Evolutionary conservation across 2,329 filamentous ascomycete genomes (phyloP).

Genomic region (Nemania diffusa): DNA sequence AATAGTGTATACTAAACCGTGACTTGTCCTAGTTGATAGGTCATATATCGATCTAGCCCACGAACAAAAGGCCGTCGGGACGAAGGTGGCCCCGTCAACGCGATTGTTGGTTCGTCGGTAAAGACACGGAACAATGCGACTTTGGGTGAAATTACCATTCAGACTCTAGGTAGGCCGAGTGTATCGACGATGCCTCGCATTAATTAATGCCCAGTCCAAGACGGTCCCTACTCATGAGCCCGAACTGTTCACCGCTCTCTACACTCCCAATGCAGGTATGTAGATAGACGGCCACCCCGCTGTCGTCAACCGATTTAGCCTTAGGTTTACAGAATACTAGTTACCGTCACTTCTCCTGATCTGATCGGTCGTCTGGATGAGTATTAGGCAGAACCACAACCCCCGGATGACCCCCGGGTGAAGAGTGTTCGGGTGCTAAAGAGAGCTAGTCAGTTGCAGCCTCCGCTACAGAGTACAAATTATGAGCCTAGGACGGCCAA

Average conservation of each 20-base stretch:
- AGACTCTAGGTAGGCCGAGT: constrained; percentile 9
- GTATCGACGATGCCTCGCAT: constrained; percentile 33
- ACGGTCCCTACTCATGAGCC: constrained; percentile 22
- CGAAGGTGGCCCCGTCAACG: constrained; percentile 16
- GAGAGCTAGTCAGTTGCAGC: constrained; percentile 26
- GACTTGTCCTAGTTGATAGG: constrained; percentile 36
- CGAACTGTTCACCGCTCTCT: constrained; percentile 35
- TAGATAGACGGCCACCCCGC: constrained; percentile 29
- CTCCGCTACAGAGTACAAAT: constrained; percentile 26
- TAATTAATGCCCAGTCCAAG: constrained; percentile 34
- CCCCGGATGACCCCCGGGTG: constrained; percentile 4
- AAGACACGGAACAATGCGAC: constrained; percentile 29
- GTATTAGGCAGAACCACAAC: constrained; percentile 27
- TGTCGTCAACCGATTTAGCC: constrained; percentile 40
- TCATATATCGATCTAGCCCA: constrained; percentile 32
- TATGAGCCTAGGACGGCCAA: constrained; percentile 28
- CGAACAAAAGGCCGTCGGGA: constrained; percentile 29
- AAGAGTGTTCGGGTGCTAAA: constrained; percentile 32
- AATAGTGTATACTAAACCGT: constrained; percentile 9
- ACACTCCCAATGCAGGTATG: constrained; percentile 5
- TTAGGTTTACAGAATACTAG: constrained; percentile 12
- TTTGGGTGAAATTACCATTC: constrained; percentile 4
- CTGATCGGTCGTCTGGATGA: constrained; percentile 24
- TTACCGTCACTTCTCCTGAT: constrained; percentile 10
- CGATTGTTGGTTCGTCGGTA: constrained; percentile 17